These are phyloP conservation scores for Metschnikowia amazonensis DNA, from an alignment of 805 yeast species.

Conservation along the genomic window DNA sequence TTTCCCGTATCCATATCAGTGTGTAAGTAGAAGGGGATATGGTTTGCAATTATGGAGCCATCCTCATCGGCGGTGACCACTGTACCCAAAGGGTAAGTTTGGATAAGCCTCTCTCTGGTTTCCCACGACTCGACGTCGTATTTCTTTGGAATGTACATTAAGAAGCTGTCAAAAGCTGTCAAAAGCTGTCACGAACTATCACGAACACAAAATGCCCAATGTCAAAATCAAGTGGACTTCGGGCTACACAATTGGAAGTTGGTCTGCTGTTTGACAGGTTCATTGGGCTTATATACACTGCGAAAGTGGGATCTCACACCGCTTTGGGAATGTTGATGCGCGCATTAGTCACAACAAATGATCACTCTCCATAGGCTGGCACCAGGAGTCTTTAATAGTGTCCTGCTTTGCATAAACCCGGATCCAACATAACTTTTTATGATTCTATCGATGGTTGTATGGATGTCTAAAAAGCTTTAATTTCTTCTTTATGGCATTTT, in stretches of 20 bases:
- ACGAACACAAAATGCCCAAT: too few species aligned
- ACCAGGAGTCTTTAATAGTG: neutral
- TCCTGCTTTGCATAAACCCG: too few species aligned
- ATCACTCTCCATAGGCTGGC: neutral
- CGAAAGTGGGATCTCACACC: neutral
- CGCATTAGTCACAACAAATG: neutral
- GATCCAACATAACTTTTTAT: too few species aligned
- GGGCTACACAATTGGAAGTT: too few species aligned
- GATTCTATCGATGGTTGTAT: too few species aligned
- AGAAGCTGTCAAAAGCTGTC: neutral
- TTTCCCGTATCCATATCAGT: constrained; percentile 34
- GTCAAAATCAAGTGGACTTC: neutral
- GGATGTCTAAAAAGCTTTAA: too few species aligned
- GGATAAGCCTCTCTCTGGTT: constrained; percentile 39
- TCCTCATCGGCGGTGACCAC: constrained; percentile 39
- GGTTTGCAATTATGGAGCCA: constrained; percentile 48
- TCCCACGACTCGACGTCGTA: constrained; percentile 33
- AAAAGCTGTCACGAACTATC: neutral
- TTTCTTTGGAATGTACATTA: constrained; percentile 38
- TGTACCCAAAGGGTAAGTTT: constrained; percentile 49
- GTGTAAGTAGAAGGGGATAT: constrained; percentile 50
- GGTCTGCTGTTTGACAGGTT: neutral
- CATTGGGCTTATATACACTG: neutral
- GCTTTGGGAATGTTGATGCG: constrained; percentile 3
- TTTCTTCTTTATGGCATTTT: neutral